These are phyloP conservation scores for Striga asiatica DNA, from an alignment of 257 asterid species.

Conservation along the genomic window DNA sequence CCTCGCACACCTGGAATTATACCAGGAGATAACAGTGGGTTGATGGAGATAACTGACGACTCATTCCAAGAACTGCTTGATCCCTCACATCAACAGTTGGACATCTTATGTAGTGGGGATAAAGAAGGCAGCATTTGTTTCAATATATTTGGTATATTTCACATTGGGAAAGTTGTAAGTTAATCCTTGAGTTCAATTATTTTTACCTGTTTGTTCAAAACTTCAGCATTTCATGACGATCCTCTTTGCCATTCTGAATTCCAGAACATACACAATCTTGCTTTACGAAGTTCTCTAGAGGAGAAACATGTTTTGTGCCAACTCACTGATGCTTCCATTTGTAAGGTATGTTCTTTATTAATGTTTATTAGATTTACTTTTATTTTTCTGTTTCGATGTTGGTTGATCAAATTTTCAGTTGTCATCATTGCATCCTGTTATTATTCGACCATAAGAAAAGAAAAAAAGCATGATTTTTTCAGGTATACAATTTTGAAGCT, in stretches of 20 bases:
- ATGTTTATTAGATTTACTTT: too few species aligned
- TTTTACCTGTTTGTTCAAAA: not conserved
- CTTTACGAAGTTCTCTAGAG: constrained; percentile 26
- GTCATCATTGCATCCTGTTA: not conserved
- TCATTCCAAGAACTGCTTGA: constrained; percentile 76
- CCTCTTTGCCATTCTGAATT: constrained; percentile 18
- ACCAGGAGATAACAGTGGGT: constrained; percentile 64
- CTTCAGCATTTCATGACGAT: constrained; percentile 13
- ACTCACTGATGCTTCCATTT: constrained; percentile 57
- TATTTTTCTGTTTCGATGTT: too few species aligned
- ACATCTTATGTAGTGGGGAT: constrained; percentile 92
- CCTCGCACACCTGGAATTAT: constrained; percentile 88
- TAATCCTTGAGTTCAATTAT: constrained; percentile 5
- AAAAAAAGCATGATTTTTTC: too few species aligned
- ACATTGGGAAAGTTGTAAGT: constrained; percentile 88
- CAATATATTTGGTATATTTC: constrained; percentile 90
- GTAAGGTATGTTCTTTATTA: constrained; percentile 46
- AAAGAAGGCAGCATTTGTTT: constrained; percentile 82
- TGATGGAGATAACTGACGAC: constrained; percentile 73
- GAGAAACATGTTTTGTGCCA: constrained; percentile 30
- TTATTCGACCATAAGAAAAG: not conserved
- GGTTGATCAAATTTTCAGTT: too few species aligned
- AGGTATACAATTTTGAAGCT: not conserved
- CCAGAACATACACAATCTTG: constrained; percentile 65
- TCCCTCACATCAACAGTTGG: constrained; percentile 65